These are phyloP conservation scores for Lentinula raphanica DNA, from an alignment of 768 basidiomycete species.

Conservation along the genomic window DNA sequence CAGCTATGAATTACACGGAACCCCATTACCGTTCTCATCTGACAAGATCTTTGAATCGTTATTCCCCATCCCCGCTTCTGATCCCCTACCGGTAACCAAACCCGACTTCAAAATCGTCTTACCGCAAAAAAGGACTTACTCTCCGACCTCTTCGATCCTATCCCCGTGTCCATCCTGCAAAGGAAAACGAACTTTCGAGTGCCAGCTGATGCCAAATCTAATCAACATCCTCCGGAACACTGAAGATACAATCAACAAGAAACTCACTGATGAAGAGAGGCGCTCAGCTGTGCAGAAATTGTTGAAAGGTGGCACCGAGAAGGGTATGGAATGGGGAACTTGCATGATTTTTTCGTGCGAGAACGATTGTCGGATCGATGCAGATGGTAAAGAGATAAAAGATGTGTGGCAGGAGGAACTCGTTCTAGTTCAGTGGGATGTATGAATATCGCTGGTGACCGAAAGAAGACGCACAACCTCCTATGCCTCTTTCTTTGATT, in stretches of 20 bases:
- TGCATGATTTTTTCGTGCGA: constrained; percentile 85
- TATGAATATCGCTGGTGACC: too few species aligned
- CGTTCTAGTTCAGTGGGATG: constrained; percentile 75
- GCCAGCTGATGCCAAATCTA: constrained; percentile 91
- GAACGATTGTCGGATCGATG: constrained; percentile 63
- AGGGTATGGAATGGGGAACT: constrained; percentile 93
- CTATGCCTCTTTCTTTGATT: too few species aligned
- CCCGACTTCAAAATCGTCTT: constrained; percentile 53
- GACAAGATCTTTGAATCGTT: constrained; percentile 67
- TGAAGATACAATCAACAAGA: constrained; percentile 19
- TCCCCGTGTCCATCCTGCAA: constrained; percentile 66
- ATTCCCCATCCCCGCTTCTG: constrained; percentile 53
- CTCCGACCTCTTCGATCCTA: constrained; percentile 35
- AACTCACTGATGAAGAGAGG: constrained; percentile 63
- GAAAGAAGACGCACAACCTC: too few species aligned
- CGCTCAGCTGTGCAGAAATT: constrained; percentile 52
- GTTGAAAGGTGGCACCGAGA: constrained; percentile 41
- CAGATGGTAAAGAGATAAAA: constrained; percentile 34
- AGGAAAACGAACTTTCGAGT: constrained; percentile 75
- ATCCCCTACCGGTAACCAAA: constrained; percentile 53
- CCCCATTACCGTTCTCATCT: constrained; percentile 80
- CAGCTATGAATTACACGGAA: constrained; percentile 86
- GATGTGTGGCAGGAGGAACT: constrained; percentile 70
- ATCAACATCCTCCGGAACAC: constrained; percentile 63
- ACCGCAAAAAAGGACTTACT: constrained; percentile 47